Evolutionary conservation across 2,329 filamentous ascomycete genomes (phyloP).

Genomic region (Cordyceps farinosa): DNA sequence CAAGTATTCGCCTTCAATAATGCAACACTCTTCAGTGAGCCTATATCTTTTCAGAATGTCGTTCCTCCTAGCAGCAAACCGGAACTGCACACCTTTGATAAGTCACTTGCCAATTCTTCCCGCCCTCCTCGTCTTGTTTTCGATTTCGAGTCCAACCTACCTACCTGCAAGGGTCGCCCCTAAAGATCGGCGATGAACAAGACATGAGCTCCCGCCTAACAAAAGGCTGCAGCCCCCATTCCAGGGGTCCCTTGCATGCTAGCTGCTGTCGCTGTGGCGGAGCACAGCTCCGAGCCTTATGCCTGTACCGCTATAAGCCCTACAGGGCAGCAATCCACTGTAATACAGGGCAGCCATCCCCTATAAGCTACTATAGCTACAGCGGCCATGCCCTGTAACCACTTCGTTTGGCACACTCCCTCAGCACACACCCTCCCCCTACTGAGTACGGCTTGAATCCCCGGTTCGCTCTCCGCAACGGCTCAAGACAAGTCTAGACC

Average conservation of each 20-base stretch:
- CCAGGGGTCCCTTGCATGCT: neutral
- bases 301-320: neutral
- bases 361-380: neutral
- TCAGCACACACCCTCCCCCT: neutral
- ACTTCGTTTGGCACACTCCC: neutral
- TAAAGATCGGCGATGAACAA: slow-evolving; percentile 12
- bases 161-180: slow-evolving; percentile 2
- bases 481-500: slow-evolving; percentile 10
- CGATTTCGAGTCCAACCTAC: neutral
- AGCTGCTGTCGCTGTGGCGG: neutral
- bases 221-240: neutral
- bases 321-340: neutral
- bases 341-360: neutral
- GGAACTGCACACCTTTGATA: too few species aligned
- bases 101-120: neutral
- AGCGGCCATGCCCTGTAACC: neutral
- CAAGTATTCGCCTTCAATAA: neutral
- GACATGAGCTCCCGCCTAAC: neutral
- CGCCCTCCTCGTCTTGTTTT: neutral
- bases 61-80: too few species aligned
- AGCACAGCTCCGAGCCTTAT: neutral
- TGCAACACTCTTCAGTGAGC: too few species aligned
- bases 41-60: too few species aligned
- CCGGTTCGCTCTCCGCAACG: slow-evolving; percentile 5
- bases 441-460: neutral